Evolutionary conservation across 768 basidiomycete species (phyloP).

Genomic region (Chalciporus sphaerocephalus): DNA sequence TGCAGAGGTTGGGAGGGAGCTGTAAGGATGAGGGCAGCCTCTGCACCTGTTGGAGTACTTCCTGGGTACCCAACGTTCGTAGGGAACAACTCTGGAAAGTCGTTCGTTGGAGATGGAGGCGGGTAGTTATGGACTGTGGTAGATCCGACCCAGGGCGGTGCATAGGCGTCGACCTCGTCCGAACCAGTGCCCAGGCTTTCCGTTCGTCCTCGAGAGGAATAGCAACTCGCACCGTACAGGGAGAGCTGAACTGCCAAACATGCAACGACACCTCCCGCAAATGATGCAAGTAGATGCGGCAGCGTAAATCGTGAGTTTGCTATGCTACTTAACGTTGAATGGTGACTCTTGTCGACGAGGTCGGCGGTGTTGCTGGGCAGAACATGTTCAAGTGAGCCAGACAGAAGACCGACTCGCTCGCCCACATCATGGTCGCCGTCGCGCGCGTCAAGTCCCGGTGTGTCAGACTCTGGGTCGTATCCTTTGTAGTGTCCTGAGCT

Average conservation of each 20-base stretch:
- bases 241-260: constrained; percentile 48
- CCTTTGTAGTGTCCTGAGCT: constrained; percentile 16
- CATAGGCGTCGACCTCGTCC: constrained; percentile 36
- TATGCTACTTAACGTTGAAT: constrained; percentile 12
- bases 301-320: constrained; percentile 15
- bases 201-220: constrained; percentile 16
- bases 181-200: background rate
- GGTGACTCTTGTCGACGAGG: constrained; percentile 4
- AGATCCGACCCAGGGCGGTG: constrained; percentile 68
- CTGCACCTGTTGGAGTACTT: constrained; percentile 74
- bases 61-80: constrained; percentile 73
- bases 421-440: constrained; percentile 1
- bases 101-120: constrained; percentile 69
- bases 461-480: constrained; percentile 47
- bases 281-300: constrained; percentile 44
- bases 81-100: constrained; percentile 68
- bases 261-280: constrained; percentile 48
- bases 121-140: constrained; percentile 68
- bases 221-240: constrained; percentile 34
- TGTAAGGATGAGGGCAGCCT: constrained; percentile 66
- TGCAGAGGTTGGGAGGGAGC: constrained; percentile 78
- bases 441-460: constrained; percentile 22
- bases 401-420: constrained; percentile 39
- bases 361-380: constrained; percentile 6
- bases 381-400: constrained; percentile 17